Evolutionary conservation across 2,329 filamentous ascomycete species (phyloP).

Genomic region (Scedosporium dehoogii): DNA sequence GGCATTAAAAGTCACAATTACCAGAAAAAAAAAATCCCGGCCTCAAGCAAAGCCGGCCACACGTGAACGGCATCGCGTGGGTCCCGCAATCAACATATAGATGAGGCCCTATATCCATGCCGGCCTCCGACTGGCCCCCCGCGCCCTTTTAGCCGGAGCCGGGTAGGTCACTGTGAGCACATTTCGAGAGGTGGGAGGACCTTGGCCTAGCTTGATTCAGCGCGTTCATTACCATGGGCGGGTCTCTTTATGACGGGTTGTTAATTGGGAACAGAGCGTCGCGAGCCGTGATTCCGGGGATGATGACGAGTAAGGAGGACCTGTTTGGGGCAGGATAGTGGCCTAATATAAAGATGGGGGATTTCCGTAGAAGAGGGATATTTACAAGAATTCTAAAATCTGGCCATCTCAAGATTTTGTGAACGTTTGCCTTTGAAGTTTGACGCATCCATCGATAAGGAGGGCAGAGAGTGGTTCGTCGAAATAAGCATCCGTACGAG

Average conservation of each 20-base stretch:
- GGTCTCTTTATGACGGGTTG: not conserved
- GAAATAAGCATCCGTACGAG: not conserved
- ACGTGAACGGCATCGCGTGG: too few relatives aligned
- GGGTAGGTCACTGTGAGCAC: too few relatives aligned
- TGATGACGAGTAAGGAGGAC: not conserved
- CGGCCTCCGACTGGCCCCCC: too few relatives aligned
- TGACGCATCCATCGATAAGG: not conserved
- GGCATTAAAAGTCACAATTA: too few relatives aligned
- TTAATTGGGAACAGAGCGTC: slow-evolving; percentile 1
- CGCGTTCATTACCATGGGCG: not conserved
- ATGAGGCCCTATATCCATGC: too few relatives aligned
- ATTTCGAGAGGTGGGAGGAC: too few relatives aligned
- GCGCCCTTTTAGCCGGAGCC: too few relatives aligned
- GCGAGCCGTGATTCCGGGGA: not conserved
- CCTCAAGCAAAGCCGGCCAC: too few relatives aligned
- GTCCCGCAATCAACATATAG: too few relatives aligned
- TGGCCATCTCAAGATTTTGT: too few relatives aligned
- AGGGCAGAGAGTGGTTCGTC: not conserved
- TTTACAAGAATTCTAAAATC: not conserved
- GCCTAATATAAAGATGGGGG: not conserved
- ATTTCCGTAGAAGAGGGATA: not conserved
- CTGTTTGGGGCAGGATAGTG: not conserved
- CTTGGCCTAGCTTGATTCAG: too few relatives aligned
- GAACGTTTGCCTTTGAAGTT: not conserved
- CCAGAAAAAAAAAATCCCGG: too few relatives aligned